These are phyloP conservation scores for Paracoccidioides brasiliensis DNA, from an alignment of 2,329 filamentous ascomycete genomes.

Conservation along the genomic window DNA sequence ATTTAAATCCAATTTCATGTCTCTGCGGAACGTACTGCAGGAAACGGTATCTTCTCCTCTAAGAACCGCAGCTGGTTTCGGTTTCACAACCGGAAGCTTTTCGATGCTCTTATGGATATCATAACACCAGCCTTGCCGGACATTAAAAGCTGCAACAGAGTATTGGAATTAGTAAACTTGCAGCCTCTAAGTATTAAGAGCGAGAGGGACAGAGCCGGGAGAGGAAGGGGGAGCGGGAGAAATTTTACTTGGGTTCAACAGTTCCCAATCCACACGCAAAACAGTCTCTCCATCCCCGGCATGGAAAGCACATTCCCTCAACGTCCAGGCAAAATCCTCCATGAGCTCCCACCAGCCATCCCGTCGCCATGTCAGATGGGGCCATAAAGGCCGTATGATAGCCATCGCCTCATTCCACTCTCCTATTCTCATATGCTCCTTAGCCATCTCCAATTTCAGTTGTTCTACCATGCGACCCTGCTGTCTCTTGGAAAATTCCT, in stretches of 20 bases:
- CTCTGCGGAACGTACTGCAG: constrained; percentile 24
- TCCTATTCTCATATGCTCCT: constrained; percentile 39
- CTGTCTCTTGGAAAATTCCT: constrained; percentile 39
- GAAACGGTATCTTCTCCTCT: constrained; percentile 37
- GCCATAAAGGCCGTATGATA: constrained; percentile 42
- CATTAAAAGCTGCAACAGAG: constrained; percentile 22
- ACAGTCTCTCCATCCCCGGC: constrained; percentile 36
- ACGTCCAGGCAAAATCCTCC: constrained; percentile 38
- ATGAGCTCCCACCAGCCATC: constrained; percentile 49
- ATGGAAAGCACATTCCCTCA: constrained; percentile 41
- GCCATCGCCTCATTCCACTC: constrained; percentile 40
- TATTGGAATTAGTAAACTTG: constrained; percentile 3
- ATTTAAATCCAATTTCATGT: neutral
- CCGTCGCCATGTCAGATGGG: constrained; percentile 43
- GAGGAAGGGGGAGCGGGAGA: neutral
- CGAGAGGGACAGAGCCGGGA: neutral
- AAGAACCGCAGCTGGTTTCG: constrained; percentile 35
- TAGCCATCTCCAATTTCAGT: constrained; percentile 42
- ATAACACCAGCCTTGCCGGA: constrained; percentile 26
- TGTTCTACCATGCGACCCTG: constrained; percentile 44
- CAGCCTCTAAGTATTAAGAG: neutral
- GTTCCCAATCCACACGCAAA: constrained; percentile 45
- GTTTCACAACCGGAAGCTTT: constrained; percentile 22
- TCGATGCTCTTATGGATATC: constrained; percentile 37
- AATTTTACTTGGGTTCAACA: constrained; percentile 29